These are phyloP conservation scores for Flaveria ramosissima DNA, from an alignment of 129 eudicot genomes.

Conservation along the genomic window DNA sequence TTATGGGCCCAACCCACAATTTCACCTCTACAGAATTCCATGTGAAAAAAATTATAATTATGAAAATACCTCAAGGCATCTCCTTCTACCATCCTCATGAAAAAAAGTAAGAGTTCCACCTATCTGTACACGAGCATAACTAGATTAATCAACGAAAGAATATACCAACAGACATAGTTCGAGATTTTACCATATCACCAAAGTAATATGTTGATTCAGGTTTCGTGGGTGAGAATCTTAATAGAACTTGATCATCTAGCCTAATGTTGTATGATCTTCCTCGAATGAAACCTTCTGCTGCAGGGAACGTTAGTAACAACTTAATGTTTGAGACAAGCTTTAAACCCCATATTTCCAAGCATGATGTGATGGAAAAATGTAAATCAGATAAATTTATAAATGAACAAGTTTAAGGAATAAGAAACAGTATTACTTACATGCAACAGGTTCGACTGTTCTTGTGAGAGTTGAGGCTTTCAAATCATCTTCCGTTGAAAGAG, in stretches of 20 bases:
- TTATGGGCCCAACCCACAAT: not conserved
- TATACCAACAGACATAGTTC: not conserved
- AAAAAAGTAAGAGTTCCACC: constrained; percentile 99
- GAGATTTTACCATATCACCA: constrained; percentile 77
- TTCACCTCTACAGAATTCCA: constrained; percentile 8
- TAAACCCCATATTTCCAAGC: constrained; percentile 7
- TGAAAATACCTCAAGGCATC: constrained; percentile 87
- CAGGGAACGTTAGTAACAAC: constrained; percentile 62
- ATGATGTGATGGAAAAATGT: constrained; percentile 15
- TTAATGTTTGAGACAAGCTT: constrained; percentile 43
- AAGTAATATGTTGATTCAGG: constrained; percentile 87
- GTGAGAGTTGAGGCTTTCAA: constrained; percentile 46
- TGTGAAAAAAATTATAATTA: constrained; percentile 1
- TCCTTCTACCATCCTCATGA: constrained; percentile 83
- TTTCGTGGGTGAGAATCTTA: constrained; percentile 91
- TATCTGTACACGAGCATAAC: constrained; percentile 46
- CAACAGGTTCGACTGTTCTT: constrained; percentile 62
- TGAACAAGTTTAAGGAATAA: not conserved
- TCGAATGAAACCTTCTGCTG: constrained; percentile 98
- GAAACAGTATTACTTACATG: constrained; percentile 62
- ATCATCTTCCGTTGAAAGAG: constrained; percentile 58
- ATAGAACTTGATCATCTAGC: constrained; percentile 92
- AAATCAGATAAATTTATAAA: not conserved
- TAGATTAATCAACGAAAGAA: not conserved
- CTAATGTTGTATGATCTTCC: constrained; percentile 98